Evolutionary conservation across 148 eudicot genomes (phyloP).

Genomic region (Camellia japonica): DNA sequence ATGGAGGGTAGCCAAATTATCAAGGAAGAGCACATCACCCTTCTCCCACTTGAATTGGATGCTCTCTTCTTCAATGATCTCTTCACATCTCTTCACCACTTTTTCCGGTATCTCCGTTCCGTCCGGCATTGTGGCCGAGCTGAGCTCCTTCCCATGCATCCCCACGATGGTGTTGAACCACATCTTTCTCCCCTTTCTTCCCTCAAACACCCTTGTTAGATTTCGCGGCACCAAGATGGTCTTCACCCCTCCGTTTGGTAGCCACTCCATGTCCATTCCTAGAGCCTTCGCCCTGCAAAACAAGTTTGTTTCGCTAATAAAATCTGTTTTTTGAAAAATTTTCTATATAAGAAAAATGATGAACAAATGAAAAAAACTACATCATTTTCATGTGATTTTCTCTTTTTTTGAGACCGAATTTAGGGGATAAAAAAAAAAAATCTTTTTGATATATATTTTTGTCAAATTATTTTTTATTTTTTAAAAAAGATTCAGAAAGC

Average conservation of each 20-base stretch:
- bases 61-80: constrained; percentile 54
- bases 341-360: too few relatives aligned
- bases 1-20: constrained; percentile 43
- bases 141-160: constrained; percentile 38
- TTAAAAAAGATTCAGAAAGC: too few relatives aligned
- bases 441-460: too few relatives aligned
- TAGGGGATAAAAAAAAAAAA: too few relatives aligned
- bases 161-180: constrained; percentile 48
- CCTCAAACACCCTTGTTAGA: constrained; percentile 37
- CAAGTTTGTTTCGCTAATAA: neutral
- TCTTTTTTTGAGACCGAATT: too few relatives aligned
- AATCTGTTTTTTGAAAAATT: too few relatives aligned
- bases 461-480: too few relatives aligned
- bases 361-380: too few relatives aligned
- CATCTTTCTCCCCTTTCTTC: constrained; percentile 48
- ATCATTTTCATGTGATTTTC: too few relatives aligned
- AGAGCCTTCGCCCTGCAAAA: constrained; percentile 36
- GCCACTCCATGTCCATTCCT: constrained; percentile 49
- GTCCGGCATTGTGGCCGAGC: constrained; percentile 42
- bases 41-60: constrained; percentile 51
- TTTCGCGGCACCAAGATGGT: constrained; percentile 25
- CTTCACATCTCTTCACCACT: constrained; percentile 37
- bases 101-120: constrained; percentile 37
- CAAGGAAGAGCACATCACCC: constrained; percentile 47
- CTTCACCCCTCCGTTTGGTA: constrained; percentile 36